phyloP scores from a whole-genome alignment of 768 basidiomycete genomes.

The Pulveroboletus sp. region DNA sequence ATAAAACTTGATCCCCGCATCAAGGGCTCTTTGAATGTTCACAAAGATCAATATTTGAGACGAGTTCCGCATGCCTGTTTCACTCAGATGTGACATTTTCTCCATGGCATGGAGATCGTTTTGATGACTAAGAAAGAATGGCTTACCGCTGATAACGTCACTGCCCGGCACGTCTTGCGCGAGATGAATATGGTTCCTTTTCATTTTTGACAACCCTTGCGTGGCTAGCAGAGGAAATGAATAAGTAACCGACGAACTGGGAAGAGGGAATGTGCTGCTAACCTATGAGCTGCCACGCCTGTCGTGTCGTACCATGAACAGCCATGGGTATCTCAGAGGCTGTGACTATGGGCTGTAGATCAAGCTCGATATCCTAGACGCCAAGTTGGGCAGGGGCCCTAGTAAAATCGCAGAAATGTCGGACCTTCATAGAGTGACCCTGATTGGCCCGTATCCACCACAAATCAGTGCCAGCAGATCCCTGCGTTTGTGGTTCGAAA shows the following conservation, averaged over 20 bases:
- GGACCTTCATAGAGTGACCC: slow-evolving; percentile 80
- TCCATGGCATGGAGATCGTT: background rate
- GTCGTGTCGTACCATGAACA: slow-evolving; percentile 73
- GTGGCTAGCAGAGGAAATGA: slow-evolving; percentile 39
- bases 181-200: slow-evolving; percentile 88
- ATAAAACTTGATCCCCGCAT: slow-evolving; percentile 68
- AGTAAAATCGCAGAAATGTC: slow-evolving; percentile 7
- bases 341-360: slow-evolving; percentile 55
- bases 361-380: slow-evolving; percentile 61
- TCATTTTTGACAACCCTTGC: slow-evolving; percentile 79
- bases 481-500: slow-evolving; percentile 42
- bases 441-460: slow-evolving; percentile 93
- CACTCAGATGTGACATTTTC: background rate
- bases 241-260: background rate
- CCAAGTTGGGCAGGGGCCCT: background rate
- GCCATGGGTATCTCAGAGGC: slow-evolving; percentile 69
- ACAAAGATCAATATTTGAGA: slow-evolving; percentile 82
- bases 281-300: slow-evolving; percentile 75
- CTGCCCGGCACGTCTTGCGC: slow-evolving; percentile 71
- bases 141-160: slow-evolving; percentile 72
- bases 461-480: slow-evolving; percentile 31
- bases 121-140: background rate
- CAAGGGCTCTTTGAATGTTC: slow-evolving; percentile 64
- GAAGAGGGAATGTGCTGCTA: slow-evolving; percentile 11
- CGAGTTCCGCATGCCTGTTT: slow-evolving; percentile 72